These are phyloP conservation scores for Vitis riparia DNA, from an alignment of 164 flowering plant species.

Conservation along the genomic window DNA sequence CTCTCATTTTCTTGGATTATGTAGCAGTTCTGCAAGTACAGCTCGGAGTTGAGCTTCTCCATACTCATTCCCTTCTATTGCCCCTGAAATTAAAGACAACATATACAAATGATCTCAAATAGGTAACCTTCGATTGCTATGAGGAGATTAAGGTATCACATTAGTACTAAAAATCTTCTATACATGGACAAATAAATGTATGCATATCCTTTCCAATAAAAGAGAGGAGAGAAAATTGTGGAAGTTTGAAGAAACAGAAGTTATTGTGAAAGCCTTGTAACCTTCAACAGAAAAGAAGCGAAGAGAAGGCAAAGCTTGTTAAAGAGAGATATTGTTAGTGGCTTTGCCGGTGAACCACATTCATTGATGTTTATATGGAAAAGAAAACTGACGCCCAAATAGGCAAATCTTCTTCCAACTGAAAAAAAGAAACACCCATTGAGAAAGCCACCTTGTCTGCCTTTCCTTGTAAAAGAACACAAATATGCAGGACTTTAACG, in stretches of 20 bases:
- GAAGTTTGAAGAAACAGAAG: background rate
- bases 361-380: background rate
- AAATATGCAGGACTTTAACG: slow-evolving; percentile 7
- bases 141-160: background rate
- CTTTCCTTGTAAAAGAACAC: slow-evolving; percentile 11
- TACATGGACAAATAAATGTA: too few relatives aligned
- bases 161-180: background rate
- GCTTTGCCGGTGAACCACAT: background rate
- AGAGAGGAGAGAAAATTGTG: background rate
- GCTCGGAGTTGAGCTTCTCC: slow-evolving; percentile 59
- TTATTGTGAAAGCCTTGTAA: background rate
- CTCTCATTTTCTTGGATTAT: slow-evolving; percentile 58
- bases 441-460: slow-evolving; percentile 22
- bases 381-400: background rate
- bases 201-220: background rate
- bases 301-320: background rate
- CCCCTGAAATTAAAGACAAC: slow-evolving; percentile 1
- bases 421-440: slow-evolving; percentile 11
- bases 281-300: background rate
- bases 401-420: too few relatives aligned
- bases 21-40: slow-evolving; percentile 53
- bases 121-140: background rate
- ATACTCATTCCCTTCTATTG: slow-evolving; percentile 14
- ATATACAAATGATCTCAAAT: background rate
- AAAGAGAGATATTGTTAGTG: background rate